Conservation (phyloP, 768 basidiomycete genomes). For the Rhodotorula sphaerocarpa region DNA sequence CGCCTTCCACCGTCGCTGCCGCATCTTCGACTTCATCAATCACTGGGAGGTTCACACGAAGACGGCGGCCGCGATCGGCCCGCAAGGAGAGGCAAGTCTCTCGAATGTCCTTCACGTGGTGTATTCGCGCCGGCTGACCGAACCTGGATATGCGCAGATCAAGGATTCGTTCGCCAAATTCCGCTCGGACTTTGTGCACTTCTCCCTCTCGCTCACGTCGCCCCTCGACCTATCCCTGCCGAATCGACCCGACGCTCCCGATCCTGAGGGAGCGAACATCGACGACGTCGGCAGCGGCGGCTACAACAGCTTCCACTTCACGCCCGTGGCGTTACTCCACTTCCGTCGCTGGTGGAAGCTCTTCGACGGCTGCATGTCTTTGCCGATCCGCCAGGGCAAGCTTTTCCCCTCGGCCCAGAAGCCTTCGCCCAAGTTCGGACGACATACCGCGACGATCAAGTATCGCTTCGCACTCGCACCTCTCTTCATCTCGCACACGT, state of each 20-base stretch:
- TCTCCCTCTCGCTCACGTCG: slow-evolving; percentile 74
- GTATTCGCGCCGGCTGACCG: neutral
- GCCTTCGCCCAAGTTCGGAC: slow-evolving; percentile 75
- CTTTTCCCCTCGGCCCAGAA: slow-evolving; percentile 61
- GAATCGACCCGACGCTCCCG: slow-evolving; percentile 12
- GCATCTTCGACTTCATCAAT: slow-evolving; percentile 65
- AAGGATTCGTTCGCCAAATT: slow-evolving; percentile 76
- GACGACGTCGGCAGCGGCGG: slow-evolving; percentile 33
- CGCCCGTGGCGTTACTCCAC: slow-evolving; percentile 72
- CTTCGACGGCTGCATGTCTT: slow-evolving; percentile 66
- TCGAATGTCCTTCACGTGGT: neutral
- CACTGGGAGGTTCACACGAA: slow-evolving; percentile 58
- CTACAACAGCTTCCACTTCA: slow-evolving; percentile 71
- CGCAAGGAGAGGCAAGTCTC: slow-evolving; percentile 36
- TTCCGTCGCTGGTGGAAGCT: slow-evolving; percentile 88
- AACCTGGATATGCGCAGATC: slow-evolving; percentile 20
- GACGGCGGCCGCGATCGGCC: slow-evolving; percentile 14
- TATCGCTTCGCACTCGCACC: slow-evolving; percentile 71
- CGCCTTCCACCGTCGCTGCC: slow-evolving; percentile 65
- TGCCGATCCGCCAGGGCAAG: slow-evolving; percentile 81
- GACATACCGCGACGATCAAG: slow-evolving; percentile 82
- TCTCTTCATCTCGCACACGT: slow-evolving; percentile 76
- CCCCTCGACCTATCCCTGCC: slow-evolving; percentile 23
- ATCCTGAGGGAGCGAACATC: slow-evolving; percentile 1
- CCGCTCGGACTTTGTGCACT: slow-evolving; percentile 86